These are phyloP conservation scores for Ophiocordyceps polyrhachis-furcata DNA, from an alignment of 2,329 filamentous ascomycete species.

Conservation along the genomic window DNA sequence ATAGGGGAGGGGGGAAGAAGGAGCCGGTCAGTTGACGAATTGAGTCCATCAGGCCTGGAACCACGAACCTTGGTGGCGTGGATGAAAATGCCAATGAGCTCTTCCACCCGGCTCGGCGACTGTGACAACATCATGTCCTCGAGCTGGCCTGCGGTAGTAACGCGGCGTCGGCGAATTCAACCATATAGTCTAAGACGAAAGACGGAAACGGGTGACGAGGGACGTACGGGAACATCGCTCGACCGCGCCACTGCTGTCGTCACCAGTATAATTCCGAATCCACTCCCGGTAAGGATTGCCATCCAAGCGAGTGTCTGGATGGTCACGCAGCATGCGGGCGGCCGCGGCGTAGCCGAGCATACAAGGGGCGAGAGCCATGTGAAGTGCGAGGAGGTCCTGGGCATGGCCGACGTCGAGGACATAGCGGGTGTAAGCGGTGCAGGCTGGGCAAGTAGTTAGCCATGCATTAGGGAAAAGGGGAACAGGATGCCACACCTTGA, in stretches of 20 bases:
- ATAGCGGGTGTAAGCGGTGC: conserved; percentile 67
- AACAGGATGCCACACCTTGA: conserved; percentile 30
- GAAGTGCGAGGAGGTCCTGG: conserved; percentile 73
- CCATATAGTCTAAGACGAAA: no score
- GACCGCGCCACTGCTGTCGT: conserved; percentile 61
- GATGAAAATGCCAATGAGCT: conserved; percentile 68
- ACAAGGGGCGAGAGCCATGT: conserved; percentile 71
- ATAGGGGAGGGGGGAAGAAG: background rate
- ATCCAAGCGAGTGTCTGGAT: conserved; percentile 39
- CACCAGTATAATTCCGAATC: conserved; percentile 75
- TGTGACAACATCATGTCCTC: conserved; percentile 58
- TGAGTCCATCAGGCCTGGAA: no score
- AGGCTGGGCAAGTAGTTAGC: conserved; percentile 27
- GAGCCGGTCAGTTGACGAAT: background rate
- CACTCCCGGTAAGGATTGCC: conserved; percentile 72
- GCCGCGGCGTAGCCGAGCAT: conserved; percentile 77
- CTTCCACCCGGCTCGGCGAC: conserved; percentile 58
- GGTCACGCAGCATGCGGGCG: conserved; percentile 48
- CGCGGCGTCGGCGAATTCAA: no score
- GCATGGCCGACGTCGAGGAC: conserved; percentile 77
- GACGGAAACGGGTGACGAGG: background rate
- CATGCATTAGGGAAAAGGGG: background rate
- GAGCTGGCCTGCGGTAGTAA: conserved; percentile 39
- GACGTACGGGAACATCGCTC: conserved; percentile 46
- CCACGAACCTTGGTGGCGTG: conserved; percentile 59